These are phyloP conservation scores for Trichophyton schoenleinii DNA, from an alignment of 2,329 filamentous ascomycete species.

Conservation along the genomic window DNA sequence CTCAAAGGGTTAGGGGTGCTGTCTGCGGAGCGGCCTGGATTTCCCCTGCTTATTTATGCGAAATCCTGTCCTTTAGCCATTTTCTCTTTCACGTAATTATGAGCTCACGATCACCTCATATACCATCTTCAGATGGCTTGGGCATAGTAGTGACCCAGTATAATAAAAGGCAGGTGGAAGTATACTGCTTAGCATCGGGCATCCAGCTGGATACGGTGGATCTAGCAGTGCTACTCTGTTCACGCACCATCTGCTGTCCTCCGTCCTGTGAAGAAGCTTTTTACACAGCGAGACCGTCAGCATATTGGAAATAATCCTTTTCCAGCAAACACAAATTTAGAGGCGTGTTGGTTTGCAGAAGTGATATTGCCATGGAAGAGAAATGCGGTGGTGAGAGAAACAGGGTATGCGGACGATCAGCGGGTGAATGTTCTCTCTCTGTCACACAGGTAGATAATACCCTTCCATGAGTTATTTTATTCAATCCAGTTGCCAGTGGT, in stretches of 20 bases:
- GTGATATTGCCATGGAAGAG: neutral
- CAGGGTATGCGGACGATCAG: neutral
- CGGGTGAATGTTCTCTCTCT: neutral
- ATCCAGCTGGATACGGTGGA: neutral
- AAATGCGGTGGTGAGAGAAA: neutral
- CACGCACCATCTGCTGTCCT: neutral
- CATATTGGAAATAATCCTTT: neutral
- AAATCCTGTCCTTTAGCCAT: neutral
- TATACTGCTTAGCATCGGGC: neutral
- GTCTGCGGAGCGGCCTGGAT: neutral
- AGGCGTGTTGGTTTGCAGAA: neutral
- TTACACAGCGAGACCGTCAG: neutral
- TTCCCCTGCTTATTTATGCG: neutral
- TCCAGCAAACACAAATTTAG: neutral
- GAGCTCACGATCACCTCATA: neutral
- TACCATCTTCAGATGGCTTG: neutral
- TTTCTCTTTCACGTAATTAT: neutral
- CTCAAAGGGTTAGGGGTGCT: neutral
- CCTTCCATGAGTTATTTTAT: neutral
- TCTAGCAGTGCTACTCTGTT: neutral
- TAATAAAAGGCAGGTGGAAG: neutral
- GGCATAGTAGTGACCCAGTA: neutral
- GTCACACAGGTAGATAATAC: neutral
- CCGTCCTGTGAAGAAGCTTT: neutral
- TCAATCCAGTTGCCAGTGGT: neutral